phyloP scores from a whole-genome alignment of 2,329 filamentous ascomycete species.

The Myriosclerotinia duriaeana region DNA sequence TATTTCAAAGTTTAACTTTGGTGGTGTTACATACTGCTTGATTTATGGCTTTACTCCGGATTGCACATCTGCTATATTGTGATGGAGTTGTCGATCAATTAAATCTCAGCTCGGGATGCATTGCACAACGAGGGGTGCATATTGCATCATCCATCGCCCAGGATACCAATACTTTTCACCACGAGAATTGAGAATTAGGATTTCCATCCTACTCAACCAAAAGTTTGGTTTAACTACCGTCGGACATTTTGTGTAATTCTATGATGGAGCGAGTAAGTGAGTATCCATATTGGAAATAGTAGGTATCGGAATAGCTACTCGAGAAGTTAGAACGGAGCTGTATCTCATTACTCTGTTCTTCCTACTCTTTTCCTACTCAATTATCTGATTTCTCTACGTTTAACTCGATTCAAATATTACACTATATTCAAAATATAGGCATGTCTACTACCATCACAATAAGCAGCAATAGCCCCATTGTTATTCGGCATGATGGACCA shows the following conservation, averaged over 20 bases:
- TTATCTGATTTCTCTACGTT: neutral
- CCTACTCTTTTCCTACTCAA: neutral
- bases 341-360: no score
- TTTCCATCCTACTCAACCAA: neutral
- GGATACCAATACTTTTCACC: constrained; percentile 3
- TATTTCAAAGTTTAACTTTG: neutral
- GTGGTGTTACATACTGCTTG: neutral
- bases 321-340: neutral
- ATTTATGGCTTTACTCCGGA: neutral
- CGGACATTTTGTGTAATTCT: neutral
- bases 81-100: neutral
- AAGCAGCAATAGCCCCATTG: constrained; percentile 19
- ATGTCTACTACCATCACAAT: constrained; percentile 24
- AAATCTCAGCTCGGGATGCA: neutral
- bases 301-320: constrained; percentile 5
- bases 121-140: constrained; percentile 21
- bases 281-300: constrained; percentile 1
- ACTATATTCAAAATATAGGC: neutral
- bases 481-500: constrained; percentile 19
- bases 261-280: neutral
- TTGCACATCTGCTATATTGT: neutral
- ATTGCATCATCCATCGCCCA: constrained; percentile 20
- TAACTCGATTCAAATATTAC: neutral
- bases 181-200: no score
- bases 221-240: neutral